Base-by-base conservation (phyloP, 2,329 filamentous ascomycete species). In the Fulvia fulva region DNA sequence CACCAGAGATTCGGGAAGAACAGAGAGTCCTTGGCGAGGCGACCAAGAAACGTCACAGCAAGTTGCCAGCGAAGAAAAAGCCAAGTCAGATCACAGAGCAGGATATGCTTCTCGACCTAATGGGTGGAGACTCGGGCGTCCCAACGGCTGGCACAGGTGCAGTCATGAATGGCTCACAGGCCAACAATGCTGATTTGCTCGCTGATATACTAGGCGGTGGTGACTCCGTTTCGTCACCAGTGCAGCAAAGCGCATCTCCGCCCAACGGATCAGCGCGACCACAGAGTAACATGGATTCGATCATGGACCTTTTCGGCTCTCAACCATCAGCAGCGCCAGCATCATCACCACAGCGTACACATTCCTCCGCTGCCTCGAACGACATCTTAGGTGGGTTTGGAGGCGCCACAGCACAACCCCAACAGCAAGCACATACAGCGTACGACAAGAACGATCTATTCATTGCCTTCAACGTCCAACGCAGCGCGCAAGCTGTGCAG, bases 1-100 rank as follows among this genome's bases (percentile, higher is more conserved):
- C 94, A 1, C 94, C 94, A 8, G 93, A 97, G 74, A 97, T 99
- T 70, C 91, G 93, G 65, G 94, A 99, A 73, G 91, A 96, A 73
- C 93, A 94, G 55, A 83, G 93, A 60, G 92, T 97, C 2, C 80
- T 99, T 19, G 92, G 92, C 45, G 89, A 93, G 68, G 87, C 91
- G 1, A 80, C 85, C 41, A 73, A 74, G 64, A 78, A 78, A 67
- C 73, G 77, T 50, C 65, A 70, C 47, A 75, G 75, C 55, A 76
- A 84, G 51, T 81, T 85, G 59, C 72, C 82, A n/a, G 90, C 89
- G 71, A 85, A 91, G 58, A 92, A 88, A 75, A 84, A 84, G 69
- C 82, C 86, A 26, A 81, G 87, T 62, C 94, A 96, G 76, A 89
- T 90, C 43, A 89, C 90, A 7, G 93, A 97, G 71, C 89, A 96